Evolutionary conservation across 768 basidiomycete species (phyloP).

Genomic region (Suillus sp.): DNA sequence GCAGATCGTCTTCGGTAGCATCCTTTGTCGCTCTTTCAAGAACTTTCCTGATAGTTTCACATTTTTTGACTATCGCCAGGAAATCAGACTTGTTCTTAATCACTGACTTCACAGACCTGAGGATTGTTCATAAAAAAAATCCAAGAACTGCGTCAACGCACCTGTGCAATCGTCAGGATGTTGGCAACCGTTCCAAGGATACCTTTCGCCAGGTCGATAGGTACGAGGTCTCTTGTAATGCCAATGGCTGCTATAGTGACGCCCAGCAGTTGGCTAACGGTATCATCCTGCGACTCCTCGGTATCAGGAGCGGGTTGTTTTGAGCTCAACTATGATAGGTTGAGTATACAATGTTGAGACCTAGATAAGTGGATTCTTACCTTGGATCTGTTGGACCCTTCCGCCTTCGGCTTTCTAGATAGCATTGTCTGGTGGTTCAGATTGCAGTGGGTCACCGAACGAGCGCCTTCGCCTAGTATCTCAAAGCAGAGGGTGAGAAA

Average conservation of each 20-base stretch:
- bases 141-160: no score
- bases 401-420: not conserved
- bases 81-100: slow-evolving; percentile 1
- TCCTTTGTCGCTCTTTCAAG: not conserved
- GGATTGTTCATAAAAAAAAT: no score
- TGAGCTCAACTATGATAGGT: not conserved
- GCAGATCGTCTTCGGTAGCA: not conserved
- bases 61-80: not conserved
- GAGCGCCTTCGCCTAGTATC: no score
- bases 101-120: not conserved
- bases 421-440: not conserved
- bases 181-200: not conserved
- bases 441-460: no score
- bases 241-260: not conserved
- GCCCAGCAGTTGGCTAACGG: not conserved
- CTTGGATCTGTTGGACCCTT: not conserved
- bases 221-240: not conserved
- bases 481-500: no score
- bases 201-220: not conserved
- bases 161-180: not conserved
- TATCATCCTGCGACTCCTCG: not conserved
- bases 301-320: no score
- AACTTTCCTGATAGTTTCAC: not conserved
- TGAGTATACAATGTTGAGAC: not conserved
- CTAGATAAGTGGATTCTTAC: not conserved